Conservation (phyloP, 1,284 basidiomycete genomes). For the Peniophora sp. region DNA sequence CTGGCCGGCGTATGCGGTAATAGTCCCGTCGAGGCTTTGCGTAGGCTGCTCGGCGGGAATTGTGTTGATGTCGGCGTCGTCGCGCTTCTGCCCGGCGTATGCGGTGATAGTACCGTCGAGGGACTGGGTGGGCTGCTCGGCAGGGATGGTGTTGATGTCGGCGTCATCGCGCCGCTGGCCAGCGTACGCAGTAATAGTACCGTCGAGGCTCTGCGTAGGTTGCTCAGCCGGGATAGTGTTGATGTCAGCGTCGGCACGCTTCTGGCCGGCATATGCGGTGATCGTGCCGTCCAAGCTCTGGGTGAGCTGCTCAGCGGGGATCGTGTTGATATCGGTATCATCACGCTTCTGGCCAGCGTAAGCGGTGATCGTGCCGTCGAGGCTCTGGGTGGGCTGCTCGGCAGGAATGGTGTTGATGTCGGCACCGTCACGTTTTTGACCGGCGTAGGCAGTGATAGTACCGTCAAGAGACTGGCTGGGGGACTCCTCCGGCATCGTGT, state of each 20-base stretch:
- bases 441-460: background rate
- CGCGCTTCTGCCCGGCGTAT: conserved; percentile 9
- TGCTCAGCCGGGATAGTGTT: conserved; percentile 7
- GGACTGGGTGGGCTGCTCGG: background rate
- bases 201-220: conserved; percentile 2
- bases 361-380: no score
- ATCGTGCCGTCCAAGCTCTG: conserved; percentile 1
- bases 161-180: conserved; percentile 1
- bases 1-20: conserved; percentile 8
- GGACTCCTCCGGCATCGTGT: conserved; percentile 26
- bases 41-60: conserved; percentile 19
- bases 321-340: conserved; percentile 10
- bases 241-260: conserved; percentile 2
- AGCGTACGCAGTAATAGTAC: background rate
- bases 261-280: background rate
- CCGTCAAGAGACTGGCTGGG: conserved; percentile 15
- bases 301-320: conserved; percentile 7
- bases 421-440: conserved; percentile 9
- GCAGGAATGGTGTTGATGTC: conserved; percentile 24
- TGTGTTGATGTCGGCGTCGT: conserved; percentile 4
- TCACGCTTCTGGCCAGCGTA: conserved; percentile 9
- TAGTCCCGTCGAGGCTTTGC: no score
- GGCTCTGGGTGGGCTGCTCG: conserved; percentile 22
- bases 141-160: conserved; percentile 7
- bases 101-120: conserved; percentile 21